Percentiles rank a stretch among this genome's conserved stretches.
Conservation (phyloP, 176 grass and related monocot species). For the Canna indica region DNA sequence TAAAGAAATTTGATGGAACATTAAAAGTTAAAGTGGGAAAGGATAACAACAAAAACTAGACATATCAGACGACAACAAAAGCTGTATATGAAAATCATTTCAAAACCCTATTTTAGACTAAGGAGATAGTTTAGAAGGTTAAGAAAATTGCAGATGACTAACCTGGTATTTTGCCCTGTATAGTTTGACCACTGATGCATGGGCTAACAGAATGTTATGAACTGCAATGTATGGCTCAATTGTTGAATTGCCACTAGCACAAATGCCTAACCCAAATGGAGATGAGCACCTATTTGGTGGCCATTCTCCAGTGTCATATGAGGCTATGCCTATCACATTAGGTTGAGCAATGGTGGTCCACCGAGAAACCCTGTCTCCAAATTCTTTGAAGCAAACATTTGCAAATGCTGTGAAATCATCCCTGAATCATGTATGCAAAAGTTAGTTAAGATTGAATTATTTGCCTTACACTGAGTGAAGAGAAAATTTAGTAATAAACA, state of each 20-base stretch:
- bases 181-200: slow-evolving; percentile 43
- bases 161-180: slow-evolving; percentile 67
- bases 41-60: no score
- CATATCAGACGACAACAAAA: no score
- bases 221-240: slow-evolving; percentile 50
- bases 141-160: not conserved
- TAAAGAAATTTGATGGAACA: no score
- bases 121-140: no score
- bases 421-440: slow-evolving; percentile 17
- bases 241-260: slow-evolving; percentile 49
- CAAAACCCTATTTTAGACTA: no score
- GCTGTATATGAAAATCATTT: no score
- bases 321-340: slow-evolving; percentile 36
- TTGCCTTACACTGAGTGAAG: no score
- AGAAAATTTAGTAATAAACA: no score
- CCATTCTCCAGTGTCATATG: slow-evolving; percentile 47
- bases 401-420: slow-evolving; percentile 68
- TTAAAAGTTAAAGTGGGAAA: no score
- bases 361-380: slow-evolving; percentile 61
- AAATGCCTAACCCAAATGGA: slow-evolving; percentile 37
- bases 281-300: slow-evolving; percentile 61
- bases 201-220: slow-evolving; percentile 47
- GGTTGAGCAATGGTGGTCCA: slow-evolving; percentile 74
- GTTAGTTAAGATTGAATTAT: not conserved
- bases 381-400: slow-evolving; percentile 64